phyloP scores from a whole-genome alignment of 139 green algal species.

The Tetraselmis striata region DNA sequence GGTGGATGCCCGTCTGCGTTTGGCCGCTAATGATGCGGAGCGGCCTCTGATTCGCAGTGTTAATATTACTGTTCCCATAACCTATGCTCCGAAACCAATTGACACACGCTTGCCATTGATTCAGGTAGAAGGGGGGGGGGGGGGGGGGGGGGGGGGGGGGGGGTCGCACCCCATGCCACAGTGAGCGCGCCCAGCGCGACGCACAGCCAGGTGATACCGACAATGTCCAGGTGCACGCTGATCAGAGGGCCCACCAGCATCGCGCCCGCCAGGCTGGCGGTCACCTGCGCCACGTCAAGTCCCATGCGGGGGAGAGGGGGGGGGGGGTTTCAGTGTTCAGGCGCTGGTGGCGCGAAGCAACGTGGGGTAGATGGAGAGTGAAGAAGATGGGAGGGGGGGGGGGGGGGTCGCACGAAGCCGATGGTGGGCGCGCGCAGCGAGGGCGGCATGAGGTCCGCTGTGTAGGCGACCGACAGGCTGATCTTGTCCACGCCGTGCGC shows the following conservation, averaged over 20 bases:
- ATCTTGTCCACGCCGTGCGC: constrained; percentile 18
- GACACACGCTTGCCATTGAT: no score
- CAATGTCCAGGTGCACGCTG: background rate
- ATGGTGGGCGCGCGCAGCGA: constrained; percentile 25
- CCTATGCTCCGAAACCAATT: no score
- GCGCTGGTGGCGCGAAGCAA: constrained; percentile 23
- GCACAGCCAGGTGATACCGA: background rate
- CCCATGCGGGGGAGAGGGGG: background rate
- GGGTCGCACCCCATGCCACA: background rate
- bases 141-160: no score
- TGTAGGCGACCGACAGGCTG: constrained; percentile 41
- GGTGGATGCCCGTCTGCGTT: no score
- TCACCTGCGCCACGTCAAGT: background rate
- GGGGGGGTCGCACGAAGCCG: background rate
- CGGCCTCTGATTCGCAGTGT: no score
- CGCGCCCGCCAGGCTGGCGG: background rate
- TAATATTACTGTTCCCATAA: no score
- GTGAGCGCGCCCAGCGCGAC: background rate
- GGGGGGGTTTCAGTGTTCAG: background rate
- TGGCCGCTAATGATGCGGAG: no score
- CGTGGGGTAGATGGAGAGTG: no score
- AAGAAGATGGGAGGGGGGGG: background rate
- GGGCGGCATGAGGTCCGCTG: constrained; percentile 46
- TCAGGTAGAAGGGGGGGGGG: no score
- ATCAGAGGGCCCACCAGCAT: background rate